phyloP scores from a whole-genome alignment of 2,329 filamentous ascomycete species.

The Monosporascus sp. region DNA sequence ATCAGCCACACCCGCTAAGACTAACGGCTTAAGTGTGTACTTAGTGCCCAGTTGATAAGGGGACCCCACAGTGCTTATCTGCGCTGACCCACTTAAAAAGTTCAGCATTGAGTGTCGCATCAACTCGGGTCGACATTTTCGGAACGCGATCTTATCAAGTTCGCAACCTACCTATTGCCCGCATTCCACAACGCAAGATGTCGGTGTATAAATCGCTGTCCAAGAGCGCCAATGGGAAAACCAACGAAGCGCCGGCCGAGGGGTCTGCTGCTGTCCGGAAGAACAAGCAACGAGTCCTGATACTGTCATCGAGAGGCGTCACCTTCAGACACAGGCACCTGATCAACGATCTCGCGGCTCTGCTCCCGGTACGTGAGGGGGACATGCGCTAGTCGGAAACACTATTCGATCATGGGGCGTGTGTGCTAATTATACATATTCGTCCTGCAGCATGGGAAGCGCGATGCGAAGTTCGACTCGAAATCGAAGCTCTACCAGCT shows the following conservation, averaged over 20 bases:
- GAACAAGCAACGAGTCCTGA: conserved; percentile 74
- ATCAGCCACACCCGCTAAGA: no score
- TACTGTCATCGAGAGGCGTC: conserved; percentile 87
- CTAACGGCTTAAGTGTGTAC: background rate
- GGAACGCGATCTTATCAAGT: background rate
- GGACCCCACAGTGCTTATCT: conserved; percentile 4
- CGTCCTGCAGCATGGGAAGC: conserved; percentile 60
- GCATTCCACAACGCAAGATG: conserved; percentile 26
- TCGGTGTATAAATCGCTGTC: conserved; percentile 73
- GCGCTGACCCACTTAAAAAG: background rate
- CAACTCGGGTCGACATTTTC: background rate
- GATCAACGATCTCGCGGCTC: conserved; percentile 77
- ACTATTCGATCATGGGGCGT: background rate
- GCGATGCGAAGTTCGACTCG: conserved; percentile 94
- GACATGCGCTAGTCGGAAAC: background rate
- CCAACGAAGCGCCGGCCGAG: conserved; percentile 42
- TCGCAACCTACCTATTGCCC: background rate
- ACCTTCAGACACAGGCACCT: conserved; percentile 91
- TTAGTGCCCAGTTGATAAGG: conserved; percentile 18
- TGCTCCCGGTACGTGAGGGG: conserved; percentile 57
- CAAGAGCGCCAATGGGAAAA: conserved; percentile 48
- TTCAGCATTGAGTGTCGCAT: background rate
- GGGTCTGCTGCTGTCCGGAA: conserved; percentile 48
- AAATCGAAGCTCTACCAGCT: conserved; percentile 83
- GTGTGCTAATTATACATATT: background rate